These are phyloP conservation scores for Saururus chinensis DNA, from an alignment of 164 flowering plant genomes.

Conservation along the genomic window DNA sequence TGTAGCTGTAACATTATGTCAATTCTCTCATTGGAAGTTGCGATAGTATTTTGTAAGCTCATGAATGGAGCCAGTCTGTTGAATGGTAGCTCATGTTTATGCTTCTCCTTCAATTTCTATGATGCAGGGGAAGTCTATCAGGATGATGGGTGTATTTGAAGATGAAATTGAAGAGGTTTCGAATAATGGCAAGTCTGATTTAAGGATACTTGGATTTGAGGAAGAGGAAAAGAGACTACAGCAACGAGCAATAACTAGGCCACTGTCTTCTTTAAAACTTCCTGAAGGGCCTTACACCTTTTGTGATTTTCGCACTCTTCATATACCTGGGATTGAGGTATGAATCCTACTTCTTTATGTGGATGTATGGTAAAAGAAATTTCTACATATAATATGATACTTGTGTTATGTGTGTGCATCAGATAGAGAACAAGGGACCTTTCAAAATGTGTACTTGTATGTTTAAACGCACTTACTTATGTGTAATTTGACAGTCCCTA, in stretches of 20 bases:
- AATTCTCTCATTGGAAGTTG: neutral
- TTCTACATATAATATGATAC: too few species aligned
- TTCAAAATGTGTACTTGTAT: too few species aligned
- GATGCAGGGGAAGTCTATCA: constrained; percentile 60
- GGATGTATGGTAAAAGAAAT: too few species aligned
- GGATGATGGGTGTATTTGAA: constrained; percentile 91
- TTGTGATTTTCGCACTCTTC: constrained; percentile 78
- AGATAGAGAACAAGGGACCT: too few species aligned
- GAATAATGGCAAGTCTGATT: constrained; percentile 37
- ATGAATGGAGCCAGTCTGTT: neutral
- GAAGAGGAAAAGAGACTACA: constrained; percentile 76
- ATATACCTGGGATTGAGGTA: constrained; percentile 82
- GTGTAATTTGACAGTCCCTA: too few species aligned
- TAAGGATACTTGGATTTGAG: constrained; percentile 86
- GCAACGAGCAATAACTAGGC: constrained; percentile 27
- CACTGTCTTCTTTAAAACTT: constrained; percentile 33
- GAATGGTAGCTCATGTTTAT: neutral
- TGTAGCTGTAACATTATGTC: too few species aligned
- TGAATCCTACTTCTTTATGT: neutral
- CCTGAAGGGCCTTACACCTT: constrained; percentile 84
- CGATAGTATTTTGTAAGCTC: neutral
- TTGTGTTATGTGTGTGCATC: too few species aligned
- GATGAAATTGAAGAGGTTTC: constrained; percentile 63
- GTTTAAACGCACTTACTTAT: too few species aligned
- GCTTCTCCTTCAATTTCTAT: neutral